Evolutionary conservation across 2,329 filamentous ascomycete species (phyloP).

Genomic region (Coniochaeta ligniaria): DNA sequence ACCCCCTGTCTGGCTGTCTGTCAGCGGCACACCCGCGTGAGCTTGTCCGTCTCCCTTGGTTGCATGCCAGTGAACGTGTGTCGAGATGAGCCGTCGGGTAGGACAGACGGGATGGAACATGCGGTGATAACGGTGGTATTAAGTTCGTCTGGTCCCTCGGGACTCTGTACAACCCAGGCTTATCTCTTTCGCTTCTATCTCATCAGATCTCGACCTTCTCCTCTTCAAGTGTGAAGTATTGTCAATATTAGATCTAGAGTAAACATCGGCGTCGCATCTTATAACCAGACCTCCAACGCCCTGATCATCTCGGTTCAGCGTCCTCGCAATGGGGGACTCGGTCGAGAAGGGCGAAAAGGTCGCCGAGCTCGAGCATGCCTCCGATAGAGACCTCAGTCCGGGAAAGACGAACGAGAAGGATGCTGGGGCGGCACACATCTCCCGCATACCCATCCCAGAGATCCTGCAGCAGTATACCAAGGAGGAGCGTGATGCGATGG

Average conservation of each 20-base stretch:
- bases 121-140: neutral
- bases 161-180: neutral
- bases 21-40: neutral
- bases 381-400: neutral
- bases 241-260: neutral
- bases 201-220: neutral
- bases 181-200: neutral
- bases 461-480: conserved; percentile 31
- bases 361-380: neutral
- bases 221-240: neutral
- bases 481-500: conserved; percentile 37
- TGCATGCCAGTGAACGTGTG: conserved; percentile 1
- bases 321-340: neutral
- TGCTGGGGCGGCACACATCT: neutral
- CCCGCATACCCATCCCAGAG: conserved; percentile 5
- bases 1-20: neutral
- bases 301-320: neutral
- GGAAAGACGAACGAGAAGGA: neutral
- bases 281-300: neutral
- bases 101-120: neutral
- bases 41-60: neutral
- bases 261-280: neutral
- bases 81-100: neutral
- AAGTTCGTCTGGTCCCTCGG: neutral
- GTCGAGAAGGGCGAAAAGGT: neutral